Percentiles rank a stretch among this genome's conserved stretches.
Conservation (phyloP, 192 early-diverging fungal genomes). For the Rhizophagus sp. region DNA sequence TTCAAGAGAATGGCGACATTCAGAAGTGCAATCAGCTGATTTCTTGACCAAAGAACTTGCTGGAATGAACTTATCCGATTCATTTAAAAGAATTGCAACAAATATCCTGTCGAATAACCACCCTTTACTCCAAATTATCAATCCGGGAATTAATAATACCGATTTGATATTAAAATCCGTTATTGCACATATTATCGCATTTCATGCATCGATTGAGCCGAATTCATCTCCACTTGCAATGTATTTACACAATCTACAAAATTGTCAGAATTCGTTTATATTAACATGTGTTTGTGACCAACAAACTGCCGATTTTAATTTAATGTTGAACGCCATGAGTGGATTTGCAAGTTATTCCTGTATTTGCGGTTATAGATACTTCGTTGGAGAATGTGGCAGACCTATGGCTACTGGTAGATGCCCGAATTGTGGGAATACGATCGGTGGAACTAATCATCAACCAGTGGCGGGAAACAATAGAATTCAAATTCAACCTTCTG, state of each 20-base stretch:
- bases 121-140: constrained; percentile 5
- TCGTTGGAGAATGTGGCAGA: constrained; percentile 13
- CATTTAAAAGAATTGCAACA: neutral
- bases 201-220: constrained; percentile 2
- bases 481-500: too few relatives aligned
- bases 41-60: constrained; percentile 6
- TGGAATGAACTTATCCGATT: neutral
- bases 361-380: constrained; percentile 24
- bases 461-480: too few relatives aligned
- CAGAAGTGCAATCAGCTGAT: neutral
- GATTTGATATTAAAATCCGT: constrained; percentile 28
- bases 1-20: constrained; percentile 11
- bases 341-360: constrained; percentile 17
- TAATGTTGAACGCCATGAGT: neutral
- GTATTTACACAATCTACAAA: constrained; percentile 11
- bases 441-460: too few relatives aligned
- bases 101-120: neutral
- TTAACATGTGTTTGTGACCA: neutral
- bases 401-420: neutral
- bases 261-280: neutral
- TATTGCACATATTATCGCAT: constrained; percentile 12
- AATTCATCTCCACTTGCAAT: neutral
- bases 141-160: neutral
- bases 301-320: neutral
- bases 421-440: neutral